Percentiles rank a stretch among this genome's conserved stretches.
These are phyloP conservation scores for Erythrophleum fordii DNA, from an alignment of 306 rosid genomes.

Conservation along the genomic window DNA sequence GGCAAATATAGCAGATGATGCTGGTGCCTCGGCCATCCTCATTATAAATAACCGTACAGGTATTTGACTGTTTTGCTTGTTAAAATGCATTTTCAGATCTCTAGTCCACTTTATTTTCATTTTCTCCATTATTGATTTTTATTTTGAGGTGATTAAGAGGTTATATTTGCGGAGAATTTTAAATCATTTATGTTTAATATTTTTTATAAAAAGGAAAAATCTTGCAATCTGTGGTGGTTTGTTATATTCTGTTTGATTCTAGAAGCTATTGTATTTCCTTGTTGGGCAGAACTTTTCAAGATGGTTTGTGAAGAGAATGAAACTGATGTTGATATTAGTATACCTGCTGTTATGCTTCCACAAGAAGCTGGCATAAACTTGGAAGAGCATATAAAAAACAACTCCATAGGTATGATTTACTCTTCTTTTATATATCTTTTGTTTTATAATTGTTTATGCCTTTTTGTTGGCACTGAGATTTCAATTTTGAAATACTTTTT, in stretches of 20 bases:
- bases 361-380: slow-evolving; percentile 75
- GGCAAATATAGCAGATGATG: slow-evolving; percentile 88
- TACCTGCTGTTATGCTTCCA: slow-evolving; percentile 98
- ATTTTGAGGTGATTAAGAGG: neutral
- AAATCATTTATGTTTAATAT: neutral
- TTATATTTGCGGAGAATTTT: slow-evolving; percentile 24
- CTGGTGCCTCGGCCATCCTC: slow-evolving; percentile 91
- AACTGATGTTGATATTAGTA: slow-evolving; percentile 72
- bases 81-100: slow-evolving; percentile 17
- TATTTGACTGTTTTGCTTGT: slow-evolving; percentile 38
- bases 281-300: slow-evolving; percentile 85
- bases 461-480: slow-evolving; percentile 10
- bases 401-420: slow-evolving; percentile 59
- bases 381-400: slow-evolving; percentile 63
- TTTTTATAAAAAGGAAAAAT: slow-evolving; percentile 18
- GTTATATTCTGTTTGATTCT: slow-evolving; percentile 7
- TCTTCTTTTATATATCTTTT: slow-evolving; percentile 23
- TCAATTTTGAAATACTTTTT: slow-evolving; percentile 23
- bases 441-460: slow-evolving; percentile 24
- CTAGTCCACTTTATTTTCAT: neutral
- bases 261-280: slow-evolving; percentile 27
- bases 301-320: slow-evolving; percentile 90
- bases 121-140: neutral
- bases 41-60: slow-evolving; percentile 85
- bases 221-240: neutral